Evolutionary conservation across 352 stramenopile genomes (phyloP), one percentile per base, ranked within the genome.

Genomic region (Pythium aristosporum): DNA sequence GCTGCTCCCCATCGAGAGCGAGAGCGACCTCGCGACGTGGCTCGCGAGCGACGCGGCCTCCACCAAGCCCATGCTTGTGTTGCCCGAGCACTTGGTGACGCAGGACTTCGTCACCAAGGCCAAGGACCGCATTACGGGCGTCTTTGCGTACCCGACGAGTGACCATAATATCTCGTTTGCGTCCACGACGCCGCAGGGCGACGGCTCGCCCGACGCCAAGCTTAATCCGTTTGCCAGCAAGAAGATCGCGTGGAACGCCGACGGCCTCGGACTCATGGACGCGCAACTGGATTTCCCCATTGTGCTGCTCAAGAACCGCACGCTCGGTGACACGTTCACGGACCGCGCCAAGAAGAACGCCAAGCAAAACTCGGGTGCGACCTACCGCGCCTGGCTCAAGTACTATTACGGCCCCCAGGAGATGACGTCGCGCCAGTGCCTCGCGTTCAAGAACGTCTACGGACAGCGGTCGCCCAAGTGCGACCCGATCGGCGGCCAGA

Each of bases 401-500:
- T 92, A 90, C 61, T 93, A 93, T 65, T 93, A 91, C 71, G 86
- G 86, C 2, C 86, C 86, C 2, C 53, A 79, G 47, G 67, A 77
- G 1, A 93, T 93, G 84, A 81, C 80, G 49, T 93, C 86, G 56
- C 28, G 79, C 44, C 73, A 84, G 51, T 95, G 86, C 51, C 65
- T 95, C n/a, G 57, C 50, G 47, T 92, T 95, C 70, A 76, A 64
- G 30, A 92, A 95, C 59, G 80, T 95, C 5, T 87, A 92, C 65
- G 76, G 72, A 55, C 64, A 85, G 28, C 69, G 67, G 10, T 81
- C 63, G 44, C 86, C 86, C 21, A 85, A 82, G 63, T 95, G 86
- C 53, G 80, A 91, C 59, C 84, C 84, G 1, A 88, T 95, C 54
- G 86, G 86, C 30, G 86, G 86, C 20, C 86, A 93, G 60, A 93